Evolutionary conservation across 257 asterid genomes (phyloP).

Genomic region (Gentiana macrophylla): DNA sequence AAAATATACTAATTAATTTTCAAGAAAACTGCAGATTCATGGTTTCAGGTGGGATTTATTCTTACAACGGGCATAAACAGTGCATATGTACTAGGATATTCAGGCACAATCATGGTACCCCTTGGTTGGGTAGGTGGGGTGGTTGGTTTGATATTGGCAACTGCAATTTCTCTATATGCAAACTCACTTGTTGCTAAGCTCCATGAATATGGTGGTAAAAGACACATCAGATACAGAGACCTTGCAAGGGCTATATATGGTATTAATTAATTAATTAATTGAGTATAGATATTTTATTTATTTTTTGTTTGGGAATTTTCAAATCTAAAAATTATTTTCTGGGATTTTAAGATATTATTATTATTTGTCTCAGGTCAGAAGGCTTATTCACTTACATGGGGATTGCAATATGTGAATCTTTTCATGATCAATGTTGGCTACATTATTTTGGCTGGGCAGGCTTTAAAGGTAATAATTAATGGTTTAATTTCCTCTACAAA

Average conservation of each 20-base stretch:
- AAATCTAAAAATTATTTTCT: constrained; percentile 1
- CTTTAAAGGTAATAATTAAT: constrained; percentile 55
- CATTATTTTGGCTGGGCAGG: constrained; percentile 75
- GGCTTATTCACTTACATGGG: constrained; percentile 85
- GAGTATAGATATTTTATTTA: no score
- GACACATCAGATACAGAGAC: constrained; percentile 97
- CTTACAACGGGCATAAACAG: constrained; percentile 95
- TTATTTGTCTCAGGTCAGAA: constrained; percentile 39
- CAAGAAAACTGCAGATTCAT: constrained; percentile 51
- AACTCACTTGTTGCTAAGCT: constrained; percentile 82
- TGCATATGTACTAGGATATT: constrained; percentile 88
- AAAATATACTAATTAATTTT: background rate
- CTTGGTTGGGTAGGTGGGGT: constrained; percentile 96
- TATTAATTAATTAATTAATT: constrained; percentile 24
- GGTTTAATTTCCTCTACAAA: no score
- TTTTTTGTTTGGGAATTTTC: background rate
- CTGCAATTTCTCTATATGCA: constrained; percentile 64
- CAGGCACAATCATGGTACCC: constrained; percentile 92
- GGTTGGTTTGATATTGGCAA: constrained; percentile 69
- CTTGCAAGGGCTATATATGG: constrained; percentile 90
- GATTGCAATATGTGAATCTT: constrained; percentile 74
- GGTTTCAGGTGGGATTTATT: constrained; percentile 95
- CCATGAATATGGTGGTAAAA: constrained; percentile 81
- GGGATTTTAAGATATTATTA: constrained; percentile 3
- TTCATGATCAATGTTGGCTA: constrained; percentile 88